Evolutionary conservation across 495 filamentous ascomycete genomes (phyloP).

Genomic region (Sphaerosporella brunnea): DNA sequence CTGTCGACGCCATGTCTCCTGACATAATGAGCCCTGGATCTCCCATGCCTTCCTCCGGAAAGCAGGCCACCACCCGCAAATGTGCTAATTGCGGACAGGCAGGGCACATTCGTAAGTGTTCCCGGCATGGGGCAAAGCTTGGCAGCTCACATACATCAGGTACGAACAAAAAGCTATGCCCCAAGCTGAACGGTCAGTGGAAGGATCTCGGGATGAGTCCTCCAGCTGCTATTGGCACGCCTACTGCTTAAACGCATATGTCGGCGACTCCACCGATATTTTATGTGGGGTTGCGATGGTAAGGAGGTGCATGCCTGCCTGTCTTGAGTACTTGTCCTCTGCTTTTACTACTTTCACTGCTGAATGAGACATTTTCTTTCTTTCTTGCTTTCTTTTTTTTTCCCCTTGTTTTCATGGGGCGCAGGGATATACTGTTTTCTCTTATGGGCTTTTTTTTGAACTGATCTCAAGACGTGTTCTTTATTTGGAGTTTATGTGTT

Average conservation of each 20-base stretch:
- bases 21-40: constrained; percentile 27
- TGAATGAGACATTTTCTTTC: background rate
- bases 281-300: no score
- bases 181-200: constrained; percentile 24
- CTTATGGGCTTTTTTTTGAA: no score
- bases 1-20: constrained; percentile 33
- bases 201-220: constrained; percentile 24
- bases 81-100: constrained; percentile 93
- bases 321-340: background rate
- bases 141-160: no score
- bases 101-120: constrained; percentile 51
- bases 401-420: background rate
- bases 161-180: constrained; percentile 26
- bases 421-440: no score
- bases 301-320: background rate
- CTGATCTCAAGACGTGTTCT: no score
- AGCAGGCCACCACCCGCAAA: constrained; percentile 62
- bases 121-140: no score
- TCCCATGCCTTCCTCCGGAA: constrained; percentile 25
- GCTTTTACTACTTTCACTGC: background rate
- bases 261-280: no score
- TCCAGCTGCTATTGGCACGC: constrained; percentile 18
- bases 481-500: no score
- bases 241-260: constrained; percentile 7
- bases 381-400: background rate